Evolutionary conservation across 768 basidiomycete genomes (phyloP).

Genomic region (Suillus placidus): DNA sequence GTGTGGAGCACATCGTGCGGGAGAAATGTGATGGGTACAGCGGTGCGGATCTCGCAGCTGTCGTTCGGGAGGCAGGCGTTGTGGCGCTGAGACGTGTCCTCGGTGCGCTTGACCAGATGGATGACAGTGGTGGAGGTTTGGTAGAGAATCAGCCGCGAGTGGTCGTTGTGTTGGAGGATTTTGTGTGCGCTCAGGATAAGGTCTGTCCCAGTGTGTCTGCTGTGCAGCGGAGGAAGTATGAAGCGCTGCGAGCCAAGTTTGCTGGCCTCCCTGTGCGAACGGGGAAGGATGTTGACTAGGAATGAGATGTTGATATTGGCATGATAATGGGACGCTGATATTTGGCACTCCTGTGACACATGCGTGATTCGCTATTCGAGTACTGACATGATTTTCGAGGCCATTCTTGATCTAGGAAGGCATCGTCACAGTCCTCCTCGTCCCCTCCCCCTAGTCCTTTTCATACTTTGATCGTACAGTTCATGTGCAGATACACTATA

Average conservation of each 20-base stretch:
- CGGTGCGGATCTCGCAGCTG: conserved; percentile 87
- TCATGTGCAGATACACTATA: background rate
- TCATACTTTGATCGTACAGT: background rate
- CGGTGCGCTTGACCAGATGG: conserved; percentile 68
- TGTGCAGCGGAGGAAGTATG: conserved; percentile 82
- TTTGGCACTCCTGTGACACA: background rate
- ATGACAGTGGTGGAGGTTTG: conserved; percentile 22
- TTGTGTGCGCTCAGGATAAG: conserved; percentile 73
- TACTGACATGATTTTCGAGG: background rate
- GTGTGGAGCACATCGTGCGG: conserved; percentile 51
- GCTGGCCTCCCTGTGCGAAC: conserved; percentile 70
- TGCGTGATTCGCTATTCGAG: background rate
- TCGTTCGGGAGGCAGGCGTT: conserved; percentile 90
- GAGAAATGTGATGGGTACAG: conserved; percentile 84
- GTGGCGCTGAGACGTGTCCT: conserved; percentile 71
- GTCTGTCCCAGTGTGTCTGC: conserved; percentile 84
- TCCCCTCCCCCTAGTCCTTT: background rate
- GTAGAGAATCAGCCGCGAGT: conserved; percentile 35
- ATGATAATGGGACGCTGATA: background rate
- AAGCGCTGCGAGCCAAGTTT: conserved; percentile 78
- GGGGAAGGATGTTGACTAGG: conserved; percentile 35
- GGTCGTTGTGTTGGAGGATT: conserved; percentile 66
- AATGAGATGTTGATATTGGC: background rate
- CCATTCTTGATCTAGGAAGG: background rate
- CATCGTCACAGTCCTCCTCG: background rate